A percentile compares a stretch with the other conserved stretches of the same genome.
These are phyloP conservation scores for Citrus maxima DNA, from an alignment of 345 rosid genomes.

Conservation along the genomic window DNA sequence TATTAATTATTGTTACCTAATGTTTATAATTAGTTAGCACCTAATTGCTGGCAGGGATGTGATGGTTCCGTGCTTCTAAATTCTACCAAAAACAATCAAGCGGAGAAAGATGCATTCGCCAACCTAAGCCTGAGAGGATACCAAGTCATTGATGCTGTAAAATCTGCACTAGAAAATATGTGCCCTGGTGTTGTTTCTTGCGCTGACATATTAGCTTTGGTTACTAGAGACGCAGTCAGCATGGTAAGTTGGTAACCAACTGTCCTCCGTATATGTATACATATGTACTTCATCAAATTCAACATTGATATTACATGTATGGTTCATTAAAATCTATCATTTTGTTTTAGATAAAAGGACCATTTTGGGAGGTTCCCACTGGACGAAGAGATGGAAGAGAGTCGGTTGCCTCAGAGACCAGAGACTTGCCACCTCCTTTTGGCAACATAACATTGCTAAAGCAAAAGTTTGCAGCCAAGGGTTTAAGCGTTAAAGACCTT, in stretches of 20 bases:
- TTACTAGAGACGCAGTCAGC: slow-evolving; percentile 35
- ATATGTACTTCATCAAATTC: too few relatives aligned
- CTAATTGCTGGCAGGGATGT: slow-evolving; percentile 38
- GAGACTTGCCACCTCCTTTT: slow-evolving; percentile 38
- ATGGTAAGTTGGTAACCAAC: slow-evolving; percentile 18
- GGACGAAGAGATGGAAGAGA: slow-evolving; percentile 67
- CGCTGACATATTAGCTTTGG: slow-evolving; percentile 29
- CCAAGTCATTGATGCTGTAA: slow-evolving; percentile 46
- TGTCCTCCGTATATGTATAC: background rate
- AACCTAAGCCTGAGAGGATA: slow-evolving; percentile 44
- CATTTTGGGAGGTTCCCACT: slow-evolving; percentile 51
- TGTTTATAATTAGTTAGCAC: background rate
- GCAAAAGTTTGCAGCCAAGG: slow-evolving; percentile 33
- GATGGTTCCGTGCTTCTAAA: slow-evolving; percentile 50
- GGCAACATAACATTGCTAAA: slow-evolving; percentile 30
- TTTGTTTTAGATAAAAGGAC: slow-evolving; percentile 46
- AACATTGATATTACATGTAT: too few relatives aligned
- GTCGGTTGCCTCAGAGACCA: slow-evolving; percentile 30
- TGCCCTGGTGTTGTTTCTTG: slow-evolving; percentile 39
- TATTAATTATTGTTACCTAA: background rate
- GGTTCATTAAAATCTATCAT: background rate
- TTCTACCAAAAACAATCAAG: slow-evolving; percentile 28
- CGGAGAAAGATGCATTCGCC: slow-evolving; percentile 42
- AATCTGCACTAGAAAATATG: slow-evolving; percentile 28
- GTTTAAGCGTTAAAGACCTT: slow-evolving; percentile 48